phyloP scores from a whole-genome alignment of 139 green algal genomes.

The Diplosphaera chodatii region DNA sequence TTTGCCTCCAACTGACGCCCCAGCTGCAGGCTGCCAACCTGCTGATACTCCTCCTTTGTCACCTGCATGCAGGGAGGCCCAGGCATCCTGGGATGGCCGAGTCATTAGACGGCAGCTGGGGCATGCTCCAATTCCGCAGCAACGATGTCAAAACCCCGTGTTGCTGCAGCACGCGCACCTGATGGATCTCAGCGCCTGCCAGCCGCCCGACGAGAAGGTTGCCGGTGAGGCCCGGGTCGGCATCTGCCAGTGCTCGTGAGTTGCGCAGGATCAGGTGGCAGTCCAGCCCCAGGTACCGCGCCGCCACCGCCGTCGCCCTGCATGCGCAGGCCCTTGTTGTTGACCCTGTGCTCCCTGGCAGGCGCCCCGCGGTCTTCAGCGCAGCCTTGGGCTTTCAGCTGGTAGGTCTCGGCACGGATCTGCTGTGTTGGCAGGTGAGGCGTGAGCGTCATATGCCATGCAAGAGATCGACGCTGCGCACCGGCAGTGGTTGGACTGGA shows the following conservation, averaged over 20 bases:
- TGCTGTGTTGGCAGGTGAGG: no score
- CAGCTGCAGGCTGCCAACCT: slow-evolving; percentile 48
- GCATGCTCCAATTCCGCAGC: no score
- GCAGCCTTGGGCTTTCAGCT: no score
- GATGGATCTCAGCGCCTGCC: slow-evolving; percentile 27
- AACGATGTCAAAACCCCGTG: no score
- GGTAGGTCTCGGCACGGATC: no score
- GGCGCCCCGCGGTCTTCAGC: no score
- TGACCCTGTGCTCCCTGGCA: no score
- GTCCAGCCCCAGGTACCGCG: slow-evolving; percentile 70
- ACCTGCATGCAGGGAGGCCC: slow-evolving; percentile 51
- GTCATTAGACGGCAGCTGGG: no score
- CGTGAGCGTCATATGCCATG: no score
- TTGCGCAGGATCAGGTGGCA: slow-evolving; percentile 86
- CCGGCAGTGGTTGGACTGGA: slow-evolving; percentile 87
- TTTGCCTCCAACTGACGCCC: slow-evolving; percentile 38
- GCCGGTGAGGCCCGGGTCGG: slow-evolving; percentile 81
- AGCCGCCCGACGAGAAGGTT: slow-evolving; percentile 90
- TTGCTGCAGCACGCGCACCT: slow-evolving; percentile 1
- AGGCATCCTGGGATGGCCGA: no score
- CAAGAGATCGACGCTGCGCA: no score
- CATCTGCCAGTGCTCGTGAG: slow-evolving; percentile 33
- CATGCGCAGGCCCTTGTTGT: no score
- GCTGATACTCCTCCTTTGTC: slow-evolving; percentile 88
- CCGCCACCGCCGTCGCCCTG: not conserved